Base-by-base conservation (phyloP, 108 stramenopile genomes). In the Skeletonema grethae region DNA sequence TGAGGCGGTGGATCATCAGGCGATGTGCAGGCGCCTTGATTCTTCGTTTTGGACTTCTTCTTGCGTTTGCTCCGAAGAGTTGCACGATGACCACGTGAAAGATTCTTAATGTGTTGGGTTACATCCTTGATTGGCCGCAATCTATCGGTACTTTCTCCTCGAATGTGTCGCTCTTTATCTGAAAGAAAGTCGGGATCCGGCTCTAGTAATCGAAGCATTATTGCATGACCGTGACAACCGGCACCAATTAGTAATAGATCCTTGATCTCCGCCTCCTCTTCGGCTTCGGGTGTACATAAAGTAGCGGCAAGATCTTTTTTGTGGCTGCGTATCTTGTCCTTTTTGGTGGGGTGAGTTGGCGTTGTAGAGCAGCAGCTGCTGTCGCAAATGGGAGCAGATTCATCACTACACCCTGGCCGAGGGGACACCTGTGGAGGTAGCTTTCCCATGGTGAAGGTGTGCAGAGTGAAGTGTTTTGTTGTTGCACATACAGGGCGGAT, bases 211-310 rank as follows among this genome's bases (percentile, higher is more conserved):
- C 76, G 62, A 35, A 77, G 63, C 12, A 77, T 29, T 24, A 77
- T 24, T 1, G 76, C 28, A 16, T 72, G 63, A 5, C 67, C 36
- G 63, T 77, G 76, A 41, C 70, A 70, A 18, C 76, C 76, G 8
- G 76, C 76, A 7, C 76, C 76, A 39, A 77, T 65, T 11, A 77
- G 28, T 4, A 77, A n/a, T 2, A 77, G 63, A 34, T 77, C 76
- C 32, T 77, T 75, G 11, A 48, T 18, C 46, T 48, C 46, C 11
- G 36, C 2, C 36, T 38, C 36, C 10, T 48, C 46, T 6, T 48
- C 16, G 2, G n/a, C 45, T 18, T 48, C 16, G 5, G 46, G n/a
- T n/a, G 46, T 1, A n/a, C 0, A 48, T 48, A 16, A 5, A 18
- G 16, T 48, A 11, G 36, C 36, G n/a, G 46, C 46, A 48, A 3